Percentiles rank a stretch among this genome's conserved stretches.
Evolutionary conservation across 108 stramenopile species (phyloP).

Genomic region (Nannochloropsis granulata): DNA sequence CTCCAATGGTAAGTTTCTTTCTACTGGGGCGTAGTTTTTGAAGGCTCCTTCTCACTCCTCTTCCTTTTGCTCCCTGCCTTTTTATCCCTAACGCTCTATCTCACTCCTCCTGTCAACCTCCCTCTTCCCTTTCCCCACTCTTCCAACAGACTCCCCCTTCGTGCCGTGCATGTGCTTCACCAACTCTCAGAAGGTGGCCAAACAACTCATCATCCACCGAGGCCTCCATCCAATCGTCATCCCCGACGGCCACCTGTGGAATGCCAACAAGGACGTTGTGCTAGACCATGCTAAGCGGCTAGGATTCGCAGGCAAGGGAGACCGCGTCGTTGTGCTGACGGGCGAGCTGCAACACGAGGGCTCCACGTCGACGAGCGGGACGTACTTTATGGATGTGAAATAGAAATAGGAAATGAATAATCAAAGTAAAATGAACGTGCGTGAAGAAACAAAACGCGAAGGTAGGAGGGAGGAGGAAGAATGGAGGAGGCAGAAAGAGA

Average conservation of each 20-base stretch:
- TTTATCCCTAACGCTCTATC: too few species aligned
- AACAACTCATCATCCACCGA: conserved; percentile 6
- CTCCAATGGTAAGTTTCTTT: too few species aligned
- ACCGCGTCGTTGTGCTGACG: not conserved
- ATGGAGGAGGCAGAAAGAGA: too few species aligned
- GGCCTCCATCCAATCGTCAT: conserved; percentile 11
- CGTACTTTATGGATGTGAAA: not conserved
- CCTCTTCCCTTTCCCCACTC: not conserved
- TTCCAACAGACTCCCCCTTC: not conserved
- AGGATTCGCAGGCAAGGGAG: not conserved
- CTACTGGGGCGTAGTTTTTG: too few species aligned
- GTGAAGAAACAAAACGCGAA: not conserved
- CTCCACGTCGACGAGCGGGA: not conserved
- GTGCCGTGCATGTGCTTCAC: not conserved
- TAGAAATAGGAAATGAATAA: not conserved
- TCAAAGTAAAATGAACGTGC: not conserved
- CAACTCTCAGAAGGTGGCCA: not conserved
- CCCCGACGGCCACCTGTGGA: not conserved
- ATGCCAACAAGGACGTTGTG: not conserved
- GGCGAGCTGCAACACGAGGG: not conserved
- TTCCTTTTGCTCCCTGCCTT: too few species aligned
- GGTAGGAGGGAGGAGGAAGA: too few species aligned
- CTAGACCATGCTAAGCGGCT: not conserved
- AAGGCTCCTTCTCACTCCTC: too few species aligned
- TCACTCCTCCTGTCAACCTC: not conserved